Base-by-base conservation (phyloP, 2,329 filamentous ascomycete species). In the Fusarium veterinarium region DNA sequence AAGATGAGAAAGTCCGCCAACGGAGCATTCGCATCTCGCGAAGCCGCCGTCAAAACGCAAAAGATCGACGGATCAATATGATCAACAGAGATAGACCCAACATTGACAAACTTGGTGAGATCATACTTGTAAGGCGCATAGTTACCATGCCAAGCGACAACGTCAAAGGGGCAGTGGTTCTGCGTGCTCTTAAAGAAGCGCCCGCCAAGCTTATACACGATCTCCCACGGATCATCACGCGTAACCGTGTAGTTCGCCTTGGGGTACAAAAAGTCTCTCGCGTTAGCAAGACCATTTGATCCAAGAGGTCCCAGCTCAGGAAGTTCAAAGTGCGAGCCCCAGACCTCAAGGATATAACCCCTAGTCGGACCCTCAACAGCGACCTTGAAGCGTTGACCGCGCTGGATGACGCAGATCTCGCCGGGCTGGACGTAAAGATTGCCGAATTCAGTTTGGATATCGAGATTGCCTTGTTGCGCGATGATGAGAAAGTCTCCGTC, bases 101-200 rank as follows among this genome's bases (percentile, higher is more conserved):
- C 80, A 81, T 87, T 86, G 85, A 91, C 78, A 83, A 91, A 82
- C 64, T 87, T 87, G 12, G 85, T 87, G 8, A 89, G 77, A 56
- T 87, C 87, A 75, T 89, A 89, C 78, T 89, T 89, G 80, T 85
- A 88, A 0, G 87, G 87, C 60, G 89, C 89, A 74, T 92, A 91
- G 57, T 88, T 90, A n/a, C 91, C 91, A 73, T 92, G 91, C 91
- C 91, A 93, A 4, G 90, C 91, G 1, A 92, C 89, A 2, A 93
- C 91, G 73, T 93, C 91, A 75, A 92, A 93, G 0, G 91, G 91
- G 5, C 87, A 90, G 77, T 93, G 91, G 28, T 83, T 84, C 77
- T 93, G 91, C 28, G 84, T 85, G 60, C 87, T 89, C 28, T 82
- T 83, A 75, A 91, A 92, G 41, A 92, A 86, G 45, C 86, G 85